Conservation (phyloP, 2,329 filamentous ascomycete genomes). For the Venturia aucupariae region DNA sequence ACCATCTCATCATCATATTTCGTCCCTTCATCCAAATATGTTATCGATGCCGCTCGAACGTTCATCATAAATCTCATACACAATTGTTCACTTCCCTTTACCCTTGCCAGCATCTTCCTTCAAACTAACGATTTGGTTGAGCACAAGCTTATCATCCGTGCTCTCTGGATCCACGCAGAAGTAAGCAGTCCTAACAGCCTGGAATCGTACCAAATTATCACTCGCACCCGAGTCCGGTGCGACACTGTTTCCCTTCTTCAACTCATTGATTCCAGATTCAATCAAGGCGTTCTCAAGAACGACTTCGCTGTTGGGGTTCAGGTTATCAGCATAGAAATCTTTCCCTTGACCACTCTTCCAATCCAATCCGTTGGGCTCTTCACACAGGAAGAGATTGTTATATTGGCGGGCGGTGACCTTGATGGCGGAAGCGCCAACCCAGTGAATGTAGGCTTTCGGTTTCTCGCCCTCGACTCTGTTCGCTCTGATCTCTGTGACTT, state of each 20-base stretch:
- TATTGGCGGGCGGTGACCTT: conserved; percentile 62
- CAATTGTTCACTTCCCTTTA: not conserved
- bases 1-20: not conserved
- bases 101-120: conserved; percentile 76
- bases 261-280: conserved; percentile 73
- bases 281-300: conserved; percentile 71
- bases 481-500: conserved; percentile 57
- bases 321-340: conserved; percentile 60
- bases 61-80: not conserved
- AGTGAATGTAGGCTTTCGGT: conserved; percentile 67
- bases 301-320: conserved; percentile 76
- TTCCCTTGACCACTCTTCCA: conserved; percentile 53
- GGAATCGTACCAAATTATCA: conserved; percentile 63
- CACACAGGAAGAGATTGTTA: conserved; percentile 76
- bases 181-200: conserved; percentile 82
- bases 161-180: conserved; percentile 65
- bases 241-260: conserved; percentile 57
- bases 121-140: conserved; percentile 86
- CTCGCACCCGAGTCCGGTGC: conserved; percentile 24
- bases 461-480: conserved; percentile 58
- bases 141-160: conserved; percentile 62
- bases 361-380: conserved; percentile 64
- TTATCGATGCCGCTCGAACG: not conserved
- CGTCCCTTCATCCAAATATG: not conserved
- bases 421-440: conserved; percentile 57